These are phyloP conservation scores for Syzygium oleosum DNA, from an alignment of 345 rosid genomes.

Conservation along the genomic window DNA sequence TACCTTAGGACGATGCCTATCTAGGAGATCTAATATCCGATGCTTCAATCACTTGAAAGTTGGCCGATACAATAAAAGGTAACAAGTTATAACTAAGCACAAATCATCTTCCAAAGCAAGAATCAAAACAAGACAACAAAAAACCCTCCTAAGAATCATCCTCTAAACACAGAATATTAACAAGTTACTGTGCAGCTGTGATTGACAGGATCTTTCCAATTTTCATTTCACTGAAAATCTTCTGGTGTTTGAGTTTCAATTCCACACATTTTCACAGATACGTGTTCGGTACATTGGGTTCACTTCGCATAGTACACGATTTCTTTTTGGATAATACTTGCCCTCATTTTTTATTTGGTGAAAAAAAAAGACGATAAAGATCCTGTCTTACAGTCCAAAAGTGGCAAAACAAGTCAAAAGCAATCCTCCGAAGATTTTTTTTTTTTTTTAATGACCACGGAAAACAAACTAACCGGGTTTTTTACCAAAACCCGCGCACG, in stretches of 20 bases:
- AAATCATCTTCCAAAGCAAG: neutral
- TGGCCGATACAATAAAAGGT: neutral
- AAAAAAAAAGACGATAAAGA: too few relatives aligned
- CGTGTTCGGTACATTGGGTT: neutral
- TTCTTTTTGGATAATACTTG: neutral
- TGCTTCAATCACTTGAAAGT: conserved; percentile 49
- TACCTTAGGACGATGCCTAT: conserved; percentile 56
- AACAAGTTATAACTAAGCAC: neutral
- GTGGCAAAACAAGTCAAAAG: too few relatives aligned
- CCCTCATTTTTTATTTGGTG: neutral
- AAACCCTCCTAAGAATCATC: neutral
- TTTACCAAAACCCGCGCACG: too few relatives aligned
- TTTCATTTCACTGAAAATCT: neutral
- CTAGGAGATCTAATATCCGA: conserved; percentile 82
- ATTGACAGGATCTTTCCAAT: neutral
- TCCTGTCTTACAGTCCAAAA: too few relatives aligned
- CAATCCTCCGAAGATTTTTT: too few relatives aligned
- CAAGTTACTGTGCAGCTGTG: neutral
- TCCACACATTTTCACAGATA: neutral
- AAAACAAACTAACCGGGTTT: too few relatives aligned
- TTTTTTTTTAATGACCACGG: too few relatives aligned
- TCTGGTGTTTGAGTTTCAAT: neutral
- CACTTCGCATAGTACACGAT: neutral
- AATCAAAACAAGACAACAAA: neutral
- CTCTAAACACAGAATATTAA: neutral